A percentile compares a stretch with the other conserved stretches of the same genome.
These are phyloP conservation scores for Glycine latifolia DNA, from an alignment of 306 rosid genomes.

Conservation along the genomic window DNA sequence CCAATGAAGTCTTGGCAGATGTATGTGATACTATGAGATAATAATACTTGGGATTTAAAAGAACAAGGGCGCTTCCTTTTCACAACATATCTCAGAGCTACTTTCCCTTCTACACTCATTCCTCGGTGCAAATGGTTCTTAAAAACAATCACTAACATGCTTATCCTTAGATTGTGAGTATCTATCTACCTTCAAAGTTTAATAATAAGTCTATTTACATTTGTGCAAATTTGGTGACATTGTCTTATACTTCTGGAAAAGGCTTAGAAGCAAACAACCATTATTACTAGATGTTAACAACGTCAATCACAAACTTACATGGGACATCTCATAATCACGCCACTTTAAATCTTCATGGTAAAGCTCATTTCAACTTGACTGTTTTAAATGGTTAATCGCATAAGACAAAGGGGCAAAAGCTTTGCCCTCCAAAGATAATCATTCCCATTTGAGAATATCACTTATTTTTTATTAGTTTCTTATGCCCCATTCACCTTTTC, in stretches of 20 bases:
- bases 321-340: conserved; percentile 40
- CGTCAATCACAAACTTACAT: conserved; percentile 40
- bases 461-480: conserved; percentile 6
- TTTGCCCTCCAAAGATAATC: conserved; percentile 25
- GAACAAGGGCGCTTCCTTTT: conserved; percentile 41
- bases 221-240: background rate
- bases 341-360: conserved; percentile 25
- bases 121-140: conserved; percentile 32
- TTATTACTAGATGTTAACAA: conserved; percentile 18
- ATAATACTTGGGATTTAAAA: conserved; percentile 31
- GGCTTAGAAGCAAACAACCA: conserved; percentile 13
- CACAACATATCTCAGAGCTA: conserved; percentile 15
- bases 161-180: conserved; percentile 33
- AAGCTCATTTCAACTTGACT: conserved; percentile 38
- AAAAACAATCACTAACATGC: conserved; percentile 32
- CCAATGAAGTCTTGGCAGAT: conserved; percentile 48
- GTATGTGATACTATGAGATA: conserved; percentile 36
- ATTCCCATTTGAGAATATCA: conserved; percentile 11
- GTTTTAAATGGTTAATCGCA: conserved; percentile 38
- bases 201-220: conserved; percentile 23
- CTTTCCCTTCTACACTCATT: conserved; percentile 41
- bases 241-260: background rate
- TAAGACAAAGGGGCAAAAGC: conserved; percentile 27
- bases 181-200: conserved; percentile 41
- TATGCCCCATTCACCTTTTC: conserved; percentile 28